These are phyloP conservation scores for Aspergillus avenaceus DNA, from an alignment of 495 filamentous ascomycete species.

Conservation along the genomic window DNA sequence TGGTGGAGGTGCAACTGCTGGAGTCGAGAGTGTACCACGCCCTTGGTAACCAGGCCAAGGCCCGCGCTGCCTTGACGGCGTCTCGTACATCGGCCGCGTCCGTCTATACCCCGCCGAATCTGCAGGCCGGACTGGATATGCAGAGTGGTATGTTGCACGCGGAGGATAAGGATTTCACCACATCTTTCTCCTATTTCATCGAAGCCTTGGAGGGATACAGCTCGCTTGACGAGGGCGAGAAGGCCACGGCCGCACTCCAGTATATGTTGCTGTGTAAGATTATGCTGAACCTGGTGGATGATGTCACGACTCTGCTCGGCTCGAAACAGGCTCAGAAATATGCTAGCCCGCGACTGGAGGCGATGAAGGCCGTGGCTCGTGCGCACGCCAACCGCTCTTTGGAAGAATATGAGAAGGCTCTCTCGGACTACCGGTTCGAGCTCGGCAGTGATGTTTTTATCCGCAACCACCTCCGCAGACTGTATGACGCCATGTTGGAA, in stretches of 20 bases:
- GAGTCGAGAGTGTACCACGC: constrained; percentile 97
- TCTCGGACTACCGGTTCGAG: constrained; percentile 84
- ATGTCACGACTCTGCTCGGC: constrained; percentile 87
- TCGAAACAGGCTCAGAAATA: constrained; percentile 96
- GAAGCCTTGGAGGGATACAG: constrained; percentile 97
- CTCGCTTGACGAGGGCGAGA: constrained; percentile 77
- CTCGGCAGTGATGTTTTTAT: constrained; percentile 92
- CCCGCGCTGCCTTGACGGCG: constrained; percentile 88
- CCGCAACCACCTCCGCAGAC: constrained; percentile 83
- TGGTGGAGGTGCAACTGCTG: constrained; percentile 98
- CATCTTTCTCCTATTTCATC: constrained; percentile 97
- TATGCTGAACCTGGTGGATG: constrained; percentile 95
- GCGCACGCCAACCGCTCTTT: constrained; percentile 91
- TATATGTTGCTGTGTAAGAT: constrained; percentile 99
- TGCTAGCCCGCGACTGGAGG: constrained; percentile 88
- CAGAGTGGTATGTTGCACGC: constrained; percentile 98
- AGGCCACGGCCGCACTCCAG: constrained; percentile 88
- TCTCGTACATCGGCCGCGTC: constrained; percentile 92
- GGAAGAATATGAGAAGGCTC: constrained; percentile 92
- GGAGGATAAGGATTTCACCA: constrained; percentile 98
- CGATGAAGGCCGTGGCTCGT: constrained; percentile 96
- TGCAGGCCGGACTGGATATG: constrained; percentile 97
- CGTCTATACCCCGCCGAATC: constrained; percentile 91
- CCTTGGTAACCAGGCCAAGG: constrained; percentile 93
- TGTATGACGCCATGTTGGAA: constrained; percentile 98